Base-by-base conservation (phyloP, 495 filamentous ascomycete species). In the Oidiodendron maius region DNA sequence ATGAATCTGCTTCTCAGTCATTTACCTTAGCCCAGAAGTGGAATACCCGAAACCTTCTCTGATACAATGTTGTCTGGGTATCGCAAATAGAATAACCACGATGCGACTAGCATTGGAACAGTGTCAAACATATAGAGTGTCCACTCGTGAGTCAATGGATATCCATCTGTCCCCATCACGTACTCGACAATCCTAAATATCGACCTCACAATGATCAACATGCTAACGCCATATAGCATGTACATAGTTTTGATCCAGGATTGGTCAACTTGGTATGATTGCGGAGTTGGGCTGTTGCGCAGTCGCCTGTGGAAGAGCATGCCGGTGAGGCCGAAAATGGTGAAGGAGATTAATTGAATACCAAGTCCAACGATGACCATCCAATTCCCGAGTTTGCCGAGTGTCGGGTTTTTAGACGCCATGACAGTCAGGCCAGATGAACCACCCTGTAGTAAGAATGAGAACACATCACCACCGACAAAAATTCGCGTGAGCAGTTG, bases 101-200 rank as follows among this genome's bases (percentile, higher is more conserved):
- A 71, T 15, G 72, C 75, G 0, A 61, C 11, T 20, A 78, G 55
- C 81, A 88, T 86, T 44, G 78, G 53, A 34, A 69, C 35, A 6
- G 72, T 62, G 56, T 88, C 83, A 53, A 86, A 85, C 3, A 80
- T 56, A 57, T 84, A 86, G 22, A 86, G 59, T 48, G 74, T 76
- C 38, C 67, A 71, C 62, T 88, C 83, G 32, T 77, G 66, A 20
- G 40, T 55, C 46, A 82, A 60, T 17, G 63, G 40, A 50, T 69
- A 71, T 1, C 80, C 53, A 10, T 68, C 61, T 30, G 71, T 60
- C 0, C 83, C 81, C 55, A 74, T 61, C 0, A 72, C 21, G 47
- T 80, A 88, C 64, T 87, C 84, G 10, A 81, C 62, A 20, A 81
- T 66, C 13, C 84, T 70, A 53, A 84, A 76, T 2, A 86, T 48